Conservation (phyloP, 164 flowering plant species). For the Piper betle region DNA sequence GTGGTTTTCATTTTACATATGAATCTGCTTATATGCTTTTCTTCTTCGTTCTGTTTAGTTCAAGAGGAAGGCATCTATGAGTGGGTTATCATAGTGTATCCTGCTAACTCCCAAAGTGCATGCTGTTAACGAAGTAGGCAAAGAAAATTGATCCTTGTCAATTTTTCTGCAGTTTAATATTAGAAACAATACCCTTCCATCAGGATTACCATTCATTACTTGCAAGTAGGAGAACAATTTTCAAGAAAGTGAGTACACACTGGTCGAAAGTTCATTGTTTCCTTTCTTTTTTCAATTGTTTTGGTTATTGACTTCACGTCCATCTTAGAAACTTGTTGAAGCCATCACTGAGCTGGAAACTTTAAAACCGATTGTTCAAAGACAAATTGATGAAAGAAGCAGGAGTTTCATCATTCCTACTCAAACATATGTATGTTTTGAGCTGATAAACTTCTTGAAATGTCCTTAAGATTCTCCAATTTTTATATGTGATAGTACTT, state of each 20-base stretch:
- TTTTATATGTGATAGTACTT: not conserved
- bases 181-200: constrained; percentile 90
- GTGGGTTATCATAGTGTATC: too few species aligned
- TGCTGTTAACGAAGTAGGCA: too few species aligned
- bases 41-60: too few species aligned
- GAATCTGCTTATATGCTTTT: too few species aligned
- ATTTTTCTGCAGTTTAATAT: constrained; percentile 45
- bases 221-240: constrained; percentile 33
- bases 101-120: too few species aligned
- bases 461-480: too few species aligned
- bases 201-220: constrained; percentile 62
- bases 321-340: constrained; percentile 42
- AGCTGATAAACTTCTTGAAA: too few species aligned
- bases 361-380: constrained; percentile 53
- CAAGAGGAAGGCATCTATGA: too few species aligned
- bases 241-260: constrained; percentile 40
- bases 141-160: not conserved
- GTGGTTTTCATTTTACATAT: too few species aligned
- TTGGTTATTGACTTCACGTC: not conserved
- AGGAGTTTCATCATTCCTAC: constrained; percentile 8
- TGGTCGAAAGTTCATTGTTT: not conserved
- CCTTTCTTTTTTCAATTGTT: not conserved
- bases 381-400: constrained; percentile 41
- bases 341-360: constrained; percentile 71
- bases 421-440: not conserved